Evolutionary conservation across 345 rosid species (phyloP).

Genomic region (Salix udensis): DNA sequence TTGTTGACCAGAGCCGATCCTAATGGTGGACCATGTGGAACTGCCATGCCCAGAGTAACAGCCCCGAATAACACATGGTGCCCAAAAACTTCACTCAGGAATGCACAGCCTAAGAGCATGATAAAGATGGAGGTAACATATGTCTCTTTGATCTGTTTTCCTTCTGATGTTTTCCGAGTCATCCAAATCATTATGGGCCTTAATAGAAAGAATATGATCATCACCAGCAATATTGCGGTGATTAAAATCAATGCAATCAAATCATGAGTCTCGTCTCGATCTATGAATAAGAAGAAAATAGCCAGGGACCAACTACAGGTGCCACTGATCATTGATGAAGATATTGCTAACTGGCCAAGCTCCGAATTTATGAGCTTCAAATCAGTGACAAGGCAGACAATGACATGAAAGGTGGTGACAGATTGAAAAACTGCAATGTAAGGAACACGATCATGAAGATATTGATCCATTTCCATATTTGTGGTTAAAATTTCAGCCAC

Average conservation of each 20-base stretch:
- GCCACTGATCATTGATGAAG: slow-evolving; percentile 22
- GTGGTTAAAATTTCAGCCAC: not conserved
- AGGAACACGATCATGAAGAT: not conserved
- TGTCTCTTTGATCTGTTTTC: slow-evolving; percentile 24
- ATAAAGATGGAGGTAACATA: slow-evolving; percentile 26
- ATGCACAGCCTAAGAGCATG: slow-evolving; percentile 27
- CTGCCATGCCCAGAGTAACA: slow-evolving; percentile 36
- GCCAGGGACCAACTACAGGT: slow-evolving; percentile 5
- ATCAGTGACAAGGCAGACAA: slow-evolving; percentile 15
- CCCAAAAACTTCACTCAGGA: slow-evolving; percentile 21
- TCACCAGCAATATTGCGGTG: not conserved
- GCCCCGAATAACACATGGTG: slow-evolving; percentile 38
- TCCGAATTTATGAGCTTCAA: slow-evolving; percentile 20
- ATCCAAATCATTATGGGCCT: slow-evolving; percentile 16
- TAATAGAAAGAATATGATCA: not conserved
- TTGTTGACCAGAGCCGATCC: slow-evolving; percentile 41
- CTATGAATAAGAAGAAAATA: not conserved
- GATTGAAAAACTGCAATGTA: slow-evolving; percentile 10
- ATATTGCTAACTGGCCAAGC: slow-evolving; percentile 15
- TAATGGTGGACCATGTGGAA: slow-evolving; percentile 52
- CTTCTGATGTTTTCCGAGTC: slow-evolving; percentile 18
- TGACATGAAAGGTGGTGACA: slow-evolving; percentile 16
- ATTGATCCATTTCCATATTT: not conserved
- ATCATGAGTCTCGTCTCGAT: not conserved
- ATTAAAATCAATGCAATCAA: not conserved